Evolutionary conservation across 73 alveolate species (phyloP).

Genomic region (Uronychia setigera): DNA sequence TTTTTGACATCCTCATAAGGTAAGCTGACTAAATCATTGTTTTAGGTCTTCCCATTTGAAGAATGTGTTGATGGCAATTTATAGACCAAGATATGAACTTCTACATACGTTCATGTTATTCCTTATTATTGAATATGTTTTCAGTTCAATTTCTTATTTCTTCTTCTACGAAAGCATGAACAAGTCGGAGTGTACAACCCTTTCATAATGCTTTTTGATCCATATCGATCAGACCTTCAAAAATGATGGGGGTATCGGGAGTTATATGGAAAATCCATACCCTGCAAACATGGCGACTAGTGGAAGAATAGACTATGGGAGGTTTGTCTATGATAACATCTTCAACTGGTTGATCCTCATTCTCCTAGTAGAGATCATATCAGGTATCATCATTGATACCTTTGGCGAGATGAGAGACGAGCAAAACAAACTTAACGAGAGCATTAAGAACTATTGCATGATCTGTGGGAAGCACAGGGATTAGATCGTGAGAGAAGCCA

Average conservation of each 20-base stretch:
- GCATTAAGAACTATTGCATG: slow-evolving; percentile 65
- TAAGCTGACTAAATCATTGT: no score
- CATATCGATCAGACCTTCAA: slow-evolving; percentile 34
- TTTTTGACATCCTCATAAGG: slow-evolving; percentile 5
- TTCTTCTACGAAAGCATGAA: neutral
- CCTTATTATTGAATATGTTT: slow-evolving; percentile 15
- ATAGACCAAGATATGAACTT: slow-evolving; percentile 21
- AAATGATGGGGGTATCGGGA: slow-evolving; percentile 36
- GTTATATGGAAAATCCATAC: slow-evolving; percentile 7
- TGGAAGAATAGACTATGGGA: slow-evolving; percentile 17
- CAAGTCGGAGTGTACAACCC: slow-evolving; percentile 9
- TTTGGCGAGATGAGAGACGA: slow-evolving; percentile 77
- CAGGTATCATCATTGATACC: slow-evolving; percentile 85
- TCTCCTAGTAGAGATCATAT: slow-evolving; percentile 71
- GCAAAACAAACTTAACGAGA: slow-evolving; percentile 46
- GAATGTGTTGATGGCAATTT: slow-evolving; percentile 26
- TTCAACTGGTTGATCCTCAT: slow-evolving; percentile 57
- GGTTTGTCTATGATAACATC: slow-evolving; percentile 66
- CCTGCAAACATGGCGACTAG: neutral
- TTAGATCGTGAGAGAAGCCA: slow-evolving; percentile 27
- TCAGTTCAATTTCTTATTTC: neutral
- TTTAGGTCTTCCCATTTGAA: slow-evolving; percentile 10
- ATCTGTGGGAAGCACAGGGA: slow-evolving; percentile 77
- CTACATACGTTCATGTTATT: slow-evolving; percentile 17
- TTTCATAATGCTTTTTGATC: slow-evolving; percentile 14